Evolutionary conservation across 192 early-diverging fungal genomes (phyloP).

Genomic region (Coemansia sp.): DNA sequence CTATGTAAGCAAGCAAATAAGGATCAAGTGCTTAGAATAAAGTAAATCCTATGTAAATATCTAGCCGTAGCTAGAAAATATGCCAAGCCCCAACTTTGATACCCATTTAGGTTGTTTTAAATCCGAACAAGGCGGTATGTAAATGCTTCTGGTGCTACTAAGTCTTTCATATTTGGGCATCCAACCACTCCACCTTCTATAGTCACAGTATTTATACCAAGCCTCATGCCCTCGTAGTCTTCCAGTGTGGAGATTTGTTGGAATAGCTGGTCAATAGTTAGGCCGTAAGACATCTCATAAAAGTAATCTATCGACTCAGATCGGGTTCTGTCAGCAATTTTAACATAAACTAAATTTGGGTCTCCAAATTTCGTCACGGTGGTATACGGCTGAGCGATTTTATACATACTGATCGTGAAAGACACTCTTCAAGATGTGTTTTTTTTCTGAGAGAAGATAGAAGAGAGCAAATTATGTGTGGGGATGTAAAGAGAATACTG

Average conservation of each 20-base stretch:
- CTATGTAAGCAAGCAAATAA: too few species aligned
- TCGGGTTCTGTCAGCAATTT: neutral
- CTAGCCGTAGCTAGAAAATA: too few species aligned
- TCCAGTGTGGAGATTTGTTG: neutral
- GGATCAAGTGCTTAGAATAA: too few species aligned
- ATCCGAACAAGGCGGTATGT: neutral
- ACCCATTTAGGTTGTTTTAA: neutral
- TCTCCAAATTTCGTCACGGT: neutral
- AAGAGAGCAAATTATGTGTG: too few species aligned
- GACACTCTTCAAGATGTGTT: neutral
- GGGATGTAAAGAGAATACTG: too few species aligned
- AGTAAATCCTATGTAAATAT: too few species aligned
- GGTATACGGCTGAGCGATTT: neutral
- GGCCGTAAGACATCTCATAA: neutral
- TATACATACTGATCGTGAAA: neutral
- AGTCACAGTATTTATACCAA: neutral
- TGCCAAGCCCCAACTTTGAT: too few species aligned
- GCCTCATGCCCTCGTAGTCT: neutral
- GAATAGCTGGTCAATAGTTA: neutral
- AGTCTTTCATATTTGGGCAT: neutral
- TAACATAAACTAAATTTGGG: neutral
- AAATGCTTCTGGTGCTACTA: neutral
- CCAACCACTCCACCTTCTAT: neutral
- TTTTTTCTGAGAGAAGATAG: too few species aligned
- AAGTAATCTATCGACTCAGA: neutral